Conservation (phyloP, 1,284 basidiomycete genomes). For the Hymenochaete sp. region DNA sequence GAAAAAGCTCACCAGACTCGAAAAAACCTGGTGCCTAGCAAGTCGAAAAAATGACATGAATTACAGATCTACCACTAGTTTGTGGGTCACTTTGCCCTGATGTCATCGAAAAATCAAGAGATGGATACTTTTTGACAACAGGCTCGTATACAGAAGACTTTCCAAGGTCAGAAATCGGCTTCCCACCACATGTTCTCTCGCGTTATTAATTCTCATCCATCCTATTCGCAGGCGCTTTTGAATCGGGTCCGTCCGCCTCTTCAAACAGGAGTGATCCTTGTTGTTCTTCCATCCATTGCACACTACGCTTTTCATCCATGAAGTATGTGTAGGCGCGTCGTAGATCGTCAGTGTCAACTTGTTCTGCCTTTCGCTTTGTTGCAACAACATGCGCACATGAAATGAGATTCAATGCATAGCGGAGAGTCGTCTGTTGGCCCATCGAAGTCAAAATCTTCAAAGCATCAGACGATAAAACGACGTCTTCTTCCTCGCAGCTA, state of each 20-base stretch:
- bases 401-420: constrained; percentile 89
- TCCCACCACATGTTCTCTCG: too few relatives aligned
- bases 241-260: constrained; percentile 37
- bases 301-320: constrained; percentile 91
- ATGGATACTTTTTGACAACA: too few relatives aligned
- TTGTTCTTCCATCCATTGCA: constrained; percentile 88
- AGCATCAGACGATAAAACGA: constrained; percentile 72
- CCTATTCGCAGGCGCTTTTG: neutral
- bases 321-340: constrained; percentile 83
- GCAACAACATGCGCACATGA: constrained; percentile 83
- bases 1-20: too few relatives aligned
- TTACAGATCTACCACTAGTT: too few relatives aligned
- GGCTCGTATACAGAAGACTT: too few relatives aligned
- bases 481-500: constrained; percentile 94
- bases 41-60: too few relatives aligned
- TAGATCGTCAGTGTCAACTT: constrained; percentile 80
- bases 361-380: constrained; percentile 66
- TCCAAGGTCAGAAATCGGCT: too few relatives aligned
- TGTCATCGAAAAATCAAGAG: too few relatives aligned
- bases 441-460: constrained; percentile 75
- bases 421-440: constrained; percentile 78
- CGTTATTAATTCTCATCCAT: constrained; percentile 17
- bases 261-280: constrained; percentile 68
- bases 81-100: too few relatives aligned
- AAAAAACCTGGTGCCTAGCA: too few relatives aligned